Evolutionary conservation across 2,329 filamentous ascomycete genomes (phyloP).

Genomic region (Thermomyces lanuginosus): DNA sequence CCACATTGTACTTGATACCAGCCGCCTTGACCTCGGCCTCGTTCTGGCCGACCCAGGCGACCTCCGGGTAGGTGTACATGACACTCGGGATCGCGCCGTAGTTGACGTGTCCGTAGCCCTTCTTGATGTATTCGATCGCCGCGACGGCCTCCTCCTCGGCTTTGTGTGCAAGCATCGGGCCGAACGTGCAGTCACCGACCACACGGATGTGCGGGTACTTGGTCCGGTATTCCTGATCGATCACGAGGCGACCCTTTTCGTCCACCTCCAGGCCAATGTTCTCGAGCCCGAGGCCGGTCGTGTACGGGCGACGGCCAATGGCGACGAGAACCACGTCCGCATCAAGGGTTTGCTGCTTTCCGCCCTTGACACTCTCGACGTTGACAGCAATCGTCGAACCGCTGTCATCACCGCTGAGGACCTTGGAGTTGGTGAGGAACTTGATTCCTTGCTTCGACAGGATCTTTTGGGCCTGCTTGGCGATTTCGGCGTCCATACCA

Average conservation of each 20-base stretch:
- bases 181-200: constrained; percentile 73
- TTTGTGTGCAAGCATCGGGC: constrained; percentile 98
- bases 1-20: constrained; percentile 80
- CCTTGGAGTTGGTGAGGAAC: constrained; percentile 97
- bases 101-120: constrained; percentile 97
- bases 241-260: constrained; percentile 84
- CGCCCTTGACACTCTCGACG: constrained; percentile 85
- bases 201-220: constrained; percentile 95
- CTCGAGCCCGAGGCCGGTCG: constrained; percentile 75
- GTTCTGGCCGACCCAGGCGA: constrained; percentile 95
- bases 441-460: constrained; percentile 93
- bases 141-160: constrained; percentile 96
- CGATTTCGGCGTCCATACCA: constrained; percentile 88
- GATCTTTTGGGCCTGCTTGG: constrained; percentile 83
- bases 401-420: constrained; percentile 64
- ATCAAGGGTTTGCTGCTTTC: constrained; percentile 82
- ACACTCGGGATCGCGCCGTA: constrained; percentile 94
- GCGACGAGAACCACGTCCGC: constrained; percentile 92
- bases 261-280: constrained; percentile 64
- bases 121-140: constrained; percentile 91
- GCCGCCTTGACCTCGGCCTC: constrained; percentile 88
- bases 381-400: constrained; percentile 65
- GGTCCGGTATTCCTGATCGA: constrained; percentile 97
- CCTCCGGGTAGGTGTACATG: constrained; percentile 99
- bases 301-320: constrained; percentile 93